Base-by-base conservation (phyloP, 148 eudicot genomes). In the Linanthus parryae region DNA sequence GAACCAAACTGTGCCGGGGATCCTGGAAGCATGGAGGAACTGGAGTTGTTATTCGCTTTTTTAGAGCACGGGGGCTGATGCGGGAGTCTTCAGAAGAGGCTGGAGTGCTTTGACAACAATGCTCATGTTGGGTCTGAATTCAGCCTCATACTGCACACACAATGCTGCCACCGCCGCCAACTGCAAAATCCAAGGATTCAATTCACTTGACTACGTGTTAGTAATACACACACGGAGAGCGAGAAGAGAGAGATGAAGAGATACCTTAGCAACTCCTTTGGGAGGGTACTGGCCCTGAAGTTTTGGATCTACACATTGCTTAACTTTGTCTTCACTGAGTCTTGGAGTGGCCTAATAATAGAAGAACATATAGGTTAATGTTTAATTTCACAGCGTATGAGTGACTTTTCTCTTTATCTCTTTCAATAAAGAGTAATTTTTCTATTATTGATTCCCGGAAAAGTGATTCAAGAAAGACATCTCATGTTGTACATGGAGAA, bases 111-210 rank as follows among this genome's bases (percentile, higher is more conserved):
- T 82, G 18, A 82, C 88, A 26, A 82, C 88, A 22, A 82, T 82
- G 73, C 84, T 78, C 88, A 82, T 82, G 57, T 82, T 82, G 27
- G 88, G 88, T 74, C 88, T 66, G 26, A 82, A 82, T 57, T 82
- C 89, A n/a, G 82, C 66, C 59, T 82, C 89, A 51, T 82, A 82
- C 48, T 82, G 85, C 33, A 82, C 84, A 30, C 89, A 82, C 10
- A 82, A 73, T 5, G 89, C 89, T 35, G 89, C 89, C n/a, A 82
- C 82, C 29, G 89, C 85, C 9, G 89, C 89, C 69, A 79, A 41
- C 89, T 82, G 81, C 51, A 46, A 23, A 15, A 21, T 11, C 30
- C 50, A 10, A 46, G 14, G 3, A 21, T n/a, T 16, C 3, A n/a
- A 42, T 4, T 8, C 5, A 42, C 46, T 16, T n/a, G 7, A 42